Percentiles rank a stretch among this genome's conserved stretches.
Conservation (phyloP, 2,329 filamentous ascomycete species). For the Tolypocladium ovalisporum region DNA sequence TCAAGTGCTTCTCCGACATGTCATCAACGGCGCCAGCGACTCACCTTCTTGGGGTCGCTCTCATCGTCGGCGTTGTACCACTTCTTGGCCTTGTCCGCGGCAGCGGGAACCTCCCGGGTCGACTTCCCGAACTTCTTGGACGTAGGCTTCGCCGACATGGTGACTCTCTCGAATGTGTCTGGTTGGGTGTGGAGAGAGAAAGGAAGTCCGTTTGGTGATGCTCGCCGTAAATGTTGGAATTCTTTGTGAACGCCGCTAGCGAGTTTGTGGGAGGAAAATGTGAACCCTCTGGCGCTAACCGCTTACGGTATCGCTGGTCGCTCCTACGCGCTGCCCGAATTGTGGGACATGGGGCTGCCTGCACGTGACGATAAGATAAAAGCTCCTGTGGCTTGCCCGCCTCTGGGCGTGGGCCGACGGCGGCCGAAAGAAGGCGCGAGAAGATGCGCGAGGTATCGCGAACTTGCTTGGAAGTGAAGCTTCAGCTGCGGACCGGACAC, state of each 20-base stretch:
- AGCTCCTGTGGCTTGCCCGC: not conserved
- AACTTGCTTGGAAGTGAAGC: constrained; percentile 7
- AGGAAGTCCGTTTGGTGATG: constrained; percentile 25
- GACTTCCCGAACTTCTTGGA: constrained; percentile 98
- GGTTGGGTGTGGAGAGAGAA: constrained; percentile 22
- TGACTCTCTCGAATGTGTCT: constrained; percentile 39
- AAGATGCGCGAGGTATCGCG: constrained; percentile 21
- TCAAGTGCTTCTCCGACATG: constrained; percentile 2
- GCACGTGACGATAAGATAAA: constrained; percentile 27
- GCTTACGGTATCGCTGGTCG: constrained; percentile 10
- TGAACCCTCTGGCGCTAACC: constrained; percentile 30
- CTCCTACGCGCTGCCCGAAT: constrained; percentile 4
- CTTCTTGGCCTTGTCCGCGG: constrained; percentile 90
- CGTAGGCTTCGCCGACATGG: constrained; percentile 64
- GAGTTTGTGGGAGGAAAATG: constrained; percentile 33
- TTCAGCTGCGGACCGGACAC: not conserved
- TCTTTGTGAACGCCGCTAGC: constrained; percentile 29
- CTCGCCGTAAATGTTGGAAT: constrained; percentile 29
- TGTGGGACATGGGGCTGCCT: constrained; percentile 19
- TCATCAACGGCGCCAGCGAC: constrained; percentile 30
- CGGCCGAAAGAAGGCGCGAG: constrained; percentile 31
- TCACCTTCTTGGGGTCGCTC: constrained; percentile 84
- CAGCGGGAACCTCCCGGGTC: constrained; percentile 80
- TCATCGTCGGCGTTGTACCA: constrained; percentile 98
- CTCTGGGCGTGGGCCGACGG: constrained; percentile 2